Percentiles rank a stretch among this genome's conserved stretches.
phyloP scores from a whole-genome alignment of 306 rosid species.

The Astragalus glycyphyllos region DNA sequence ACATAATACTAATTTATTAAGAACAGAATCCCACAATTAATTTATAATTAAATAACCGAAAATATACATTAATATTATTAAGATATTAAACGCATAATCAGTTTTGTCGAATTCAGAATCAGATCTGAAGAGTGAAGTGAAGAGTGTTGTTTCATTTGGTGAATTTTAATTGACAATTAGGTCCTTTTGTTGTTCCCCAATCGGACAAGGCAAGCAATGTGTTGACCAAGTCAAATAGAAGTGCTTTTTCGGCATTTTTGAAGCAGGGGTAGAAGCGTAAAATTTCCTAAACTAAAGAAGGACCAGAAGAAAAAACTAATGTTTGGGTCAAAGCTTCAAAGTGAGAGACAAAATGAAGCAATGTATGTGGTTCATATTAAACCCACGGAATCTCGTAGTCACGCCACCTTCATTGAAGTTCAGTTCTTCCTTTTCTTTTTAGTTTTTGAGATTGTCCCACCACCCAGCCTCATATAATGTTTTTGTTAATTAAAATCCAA shows the following conservation, averaged over 20 bases:
- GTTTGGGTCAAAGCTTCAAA: constrained; percentile 27
- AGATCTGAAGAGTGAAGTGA: constrained; percentile 24
- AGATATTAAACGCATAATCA: constrained; percentile 26
- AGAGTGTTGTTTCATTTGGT: background rate
- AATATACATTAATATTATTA: constrained; percentile 1
- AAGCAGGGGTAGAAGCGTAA: constrained; percentile 31
- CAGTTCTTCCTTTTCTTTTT: background rate
- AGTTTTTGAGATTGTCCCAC: background rate
- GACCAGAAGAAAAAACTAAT: constrained; percentile 32
- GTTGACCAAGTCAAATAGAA: constrained; percentile 38
- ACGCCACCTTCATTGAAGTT: background rate
- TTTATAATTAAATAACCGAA: constrained; percentile 12
- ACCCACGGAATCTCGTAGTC: constrained; percentile 56
- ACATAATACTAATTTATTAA: constrained; percentile 19
- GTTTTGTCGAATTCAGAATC: constrained; percentile 41
- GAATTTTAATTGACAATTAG: constrained; percentile 21
- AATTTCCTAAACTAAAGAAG: constrained; percentile 12
- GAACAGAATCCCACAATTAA: constrained; percentile 51
- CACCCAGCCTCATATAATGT: background rate
- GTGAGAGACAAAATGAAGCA: constrained; percentile 43
- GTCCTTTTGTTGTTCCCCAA: constrained; percentile 31
- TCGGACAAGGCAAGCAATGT: constrained; percentile 19
- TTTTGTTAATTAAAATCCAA: background rate
- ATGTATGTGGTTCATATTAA: constrained; percentile 52
- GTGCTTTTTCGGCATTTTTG: background rate